phyloP scores from a whole-genome alignment of 371 early-diverging fungal species.

The Thermomucor indicae-seudaticae region DNA sequence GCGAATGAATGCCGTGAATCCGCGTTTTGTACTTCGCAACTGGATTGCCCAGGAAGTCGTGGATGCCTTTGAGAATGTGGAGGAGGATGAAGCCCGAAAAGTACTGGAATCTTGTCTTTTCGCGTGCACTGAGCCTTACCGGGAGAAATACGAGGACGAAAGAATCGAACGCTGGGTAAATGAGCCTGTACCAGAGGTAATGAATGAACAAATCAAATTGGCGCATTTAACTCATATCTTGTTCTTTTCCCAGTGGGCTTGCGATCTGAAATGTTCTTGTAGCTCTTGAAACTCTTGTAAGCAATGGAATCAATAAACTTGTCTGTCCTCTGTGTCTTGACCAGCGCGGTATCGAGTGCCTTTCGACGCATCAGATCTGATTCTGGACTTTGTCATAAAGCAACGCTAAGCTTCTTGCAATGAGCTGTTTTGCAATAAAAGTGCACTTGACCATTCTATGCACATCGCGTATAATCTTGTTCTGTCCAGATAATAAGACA shows the following conservation, averaged over 20 bases:
- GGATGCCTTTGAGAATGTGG: slow-evolving; percentile 35
- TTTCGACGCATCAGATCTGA: too few species aligned
- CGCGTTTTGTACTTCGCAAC: slow-evolving; percentile 69
- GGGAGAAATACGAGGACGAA: slow-evolving; percentile 38
- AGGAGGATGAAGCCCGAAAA: slow-evolving; percentile 23
- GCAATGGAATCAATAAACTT: too few species aligned
- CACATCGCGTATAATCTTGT: too few species aligned
- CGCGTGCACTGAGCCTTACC: slow-evolving; percentile 55
- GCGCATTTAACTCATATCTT: slow-evolving; percentile 15
- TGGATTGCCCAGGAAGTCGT: slow-evolving; percentile 72
- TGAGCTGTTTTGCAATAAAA: too few species aligned
- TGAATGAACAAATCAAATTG: not conserved
- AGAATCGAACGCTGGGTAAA: slow-evolving; percentile 28
- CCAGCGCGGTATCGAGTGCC: too few species aligned
- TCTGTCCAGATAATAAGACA: too few species aligned
- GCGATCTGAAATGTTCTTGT: slow-evolving; percentile 30
- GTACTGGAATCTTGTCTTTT: slow-evolving; percentile 49
- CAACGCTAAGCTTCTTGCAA: too few species aligned
- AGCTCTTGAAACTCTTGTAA: slow-evolving; percentile 18
- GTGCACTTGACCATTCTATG: too few species aligned
- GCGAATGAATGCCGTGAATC: slow-evolving; percentile 62
- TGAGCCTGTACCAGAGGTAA: slow-evolving; percentile 30
- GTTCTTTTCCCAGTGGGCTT: slow-evolving; percentile 32
- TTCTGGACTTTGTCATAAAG: too few species aligned
- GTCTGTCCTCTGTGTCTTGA: too few species aligned